Evolutionary conservation across 139 green algal genomes (phyloP), one percentile per base, ranked within the genome.

Genomic region (Marvania coccoides): DNA sequence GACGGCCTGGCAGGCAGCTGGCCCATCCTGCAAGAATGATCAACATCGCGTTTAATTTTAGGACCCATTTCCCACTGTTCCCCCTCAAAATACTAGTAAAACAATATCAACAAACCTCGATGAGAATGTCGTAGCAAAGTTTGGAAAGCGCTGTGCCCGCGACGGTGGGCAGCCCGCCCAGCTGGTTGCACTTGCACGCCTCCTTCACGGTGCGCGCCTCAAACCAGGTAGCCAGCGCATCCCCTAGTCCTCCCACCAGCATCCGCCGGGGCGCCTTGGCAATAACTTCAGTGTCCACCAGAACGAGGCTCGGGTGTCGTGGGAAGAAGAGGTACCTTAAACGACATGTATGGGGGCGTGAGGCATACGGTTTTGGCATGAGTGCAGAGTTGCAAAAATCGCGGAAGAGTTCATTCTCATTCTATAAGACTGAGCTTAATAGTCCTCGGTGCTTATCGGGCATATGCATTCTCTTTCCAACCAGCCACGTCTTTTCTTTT

Each of bases 161-260:
- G 35, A 58, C 19, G 13, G 68, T 65, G 34, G 58, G 61, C 14
- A 6, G 15, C 10, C 68, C 68, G 13, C 61, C 47, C 13, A 75
- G 48, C 46, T 69, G 38, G 35, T 75, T 75, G 48, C 4, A 12
- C 3, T 28, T 14, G n/a, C 23, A 42, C 9, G 68, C 34, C 65
- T 75, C 68, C 28, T 29, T 36, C 6, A 61, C 46, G 24, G 68
- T 51, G 33, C 68, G 45, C 6, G 67, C 67, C 51, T 74, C 67
- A 57, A 60, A 74, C 38, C 39, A 74, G n/a, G 67, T 74, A 3
- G 58, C 67, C 3, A 74, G 30, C 14, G 67, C 67, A 48, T 74
- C 67, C 6, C 67, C 67, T 5, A 74, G 56, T 30, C 67, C 47
- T 23, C 63, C 19, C 24, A 74, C 57, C 57, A 74, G 56, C 7